phyloP scores from a whole-genome alignment of 768 basidiomycete species.

The Boletus pseudo-olivaceus region DNA sequence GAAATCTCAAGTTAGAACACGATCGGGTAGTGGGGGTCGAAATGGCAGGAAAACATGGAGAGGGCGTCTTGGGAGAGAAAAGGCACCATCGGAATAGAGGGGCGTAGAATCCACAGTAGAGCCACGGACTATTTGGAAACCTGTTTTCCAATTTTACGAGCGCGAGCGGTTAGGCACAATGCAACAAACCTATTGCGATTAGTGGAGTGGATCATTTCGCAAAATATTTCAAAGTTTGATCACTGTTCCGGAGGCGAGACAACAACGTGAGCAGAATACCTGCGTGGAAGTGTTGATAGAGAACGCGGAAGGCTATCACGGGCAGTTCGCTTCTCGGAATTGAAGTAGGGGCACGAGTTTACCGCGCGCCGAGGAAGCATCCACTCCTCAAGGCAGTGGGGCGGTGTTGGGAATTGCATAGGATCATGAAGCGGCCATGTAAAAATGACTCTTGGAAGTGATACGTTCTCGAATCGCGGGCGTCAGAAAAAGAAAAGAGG shows the following conservation, averaged over 20 bases:
- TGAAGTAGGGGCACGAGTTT: conserved; percentile 16
- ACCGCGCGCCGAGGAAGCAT: conserved; percentile 10
- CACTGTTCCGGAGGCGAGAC: background rate
- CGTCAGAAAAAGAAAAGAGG: background rate
- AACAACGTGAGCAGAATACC: background rate
- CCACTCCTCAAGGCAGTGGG: conserved; percentile 20
- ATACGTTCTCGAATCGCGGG: background rate
- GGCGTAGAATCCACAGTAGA: background rate
- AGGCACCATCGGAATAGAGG: background rate
- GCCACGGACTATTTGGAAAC: background rate
- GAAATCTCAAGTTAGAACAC: conserved; percentile 43
- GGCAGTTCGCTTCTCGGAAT: conserved; percentile 5
- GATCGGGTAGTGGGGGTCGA: conserved; percentile 40
- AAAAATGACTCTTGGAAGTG: background rate
- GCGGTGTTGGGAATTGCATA: conserved; percentile 11
- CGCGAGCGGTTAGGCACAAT: background rate
- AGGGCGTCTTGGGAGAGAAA: conserved; percentile 32
- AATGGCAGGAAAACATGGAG: conserved; percentile 42
- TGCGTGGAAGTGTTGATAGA: background rate
- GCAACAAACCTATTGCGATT: background rate
- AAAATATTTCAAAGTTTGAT: background rate
- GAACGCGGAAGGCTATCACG: conserved; percentile 1
- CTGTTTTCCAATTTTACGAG: background rate
- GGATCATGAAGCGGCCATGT: background rate
- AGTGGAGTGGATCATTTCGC: background rate